These are phyloP conservation scores for Aspergillus sp. DNA, from an alignment of 2,329 filamentous ascomycete species.

Conservation along the genomic window DNA sequence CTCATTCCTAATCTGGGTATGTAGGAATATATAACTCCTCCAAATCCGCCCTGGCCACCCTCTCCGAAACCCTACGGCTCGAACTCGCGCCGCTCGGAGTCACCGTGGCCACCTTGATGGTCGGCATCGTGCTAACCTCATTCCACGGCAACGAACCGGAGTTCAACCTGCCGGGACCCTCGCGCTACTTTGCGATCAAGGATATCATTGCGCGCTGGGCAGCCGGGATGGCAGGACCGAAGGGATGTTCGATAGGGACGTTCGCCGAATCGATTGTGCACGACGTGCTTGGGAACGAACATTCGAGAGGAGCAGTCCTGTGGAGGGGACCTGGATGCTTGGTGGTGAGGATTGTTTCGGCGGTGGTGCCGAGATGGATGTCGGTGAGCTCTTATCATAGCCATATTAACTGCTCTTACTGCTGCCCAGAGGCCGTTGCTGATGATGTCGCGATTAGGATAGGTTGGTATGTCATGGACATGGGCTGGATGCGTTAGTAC, in stretches of 20 bases:
- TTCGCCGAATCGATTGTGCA: slow-evolving; percentile 10
- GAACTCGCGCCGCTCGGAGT: slow-evolving; percentile 33
- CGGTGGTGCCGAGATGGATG: slow-evolving; percentile 11
- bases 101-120: slow-evolving; percentile 29
- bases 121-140: slow-evolving; percentile 21
- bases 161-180: slow-evolving; percentile 2
- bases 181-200: slow-evolving; percentile 9
- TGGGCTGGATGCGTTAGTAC: slow-evolving; percentile 2
- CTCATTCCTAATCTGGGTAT: background rate
- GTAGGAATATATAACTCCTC: slow-evolving; percentile 31
- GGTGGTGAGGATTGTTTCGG: slow-evolving; percentile 3
- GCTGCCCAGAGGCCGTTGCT: background rate
- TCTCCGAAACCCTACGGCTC: slow-evolving; percentile 31
- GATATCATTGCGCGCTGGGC: slow-evolving; percentile 12
- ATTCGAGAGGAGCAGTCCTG: slow-evolving; percentile 2
- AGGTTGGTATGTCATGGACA: background rate
- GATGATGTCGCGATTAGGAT: background rate
- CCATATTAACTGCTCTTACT: background rate
- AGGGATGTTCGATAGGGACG: slow-evolving; percentile 7
- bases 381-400: slow-evolving; percentile 6
- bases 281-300: slow-evolving; percentile 9
- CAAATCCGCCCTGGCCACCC: slow-evolving; percentile 29
- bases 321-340: slow-evolving; percentile 9
- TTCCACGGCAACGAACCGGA: slow-evolving; percentile 13
- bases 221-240: slow-evolving; percentile 7